These are phyloP conservation scores for Azolla pinnata DNA, from an alignment of 75 land plant species.

Conservation along the genomic window DNA sequence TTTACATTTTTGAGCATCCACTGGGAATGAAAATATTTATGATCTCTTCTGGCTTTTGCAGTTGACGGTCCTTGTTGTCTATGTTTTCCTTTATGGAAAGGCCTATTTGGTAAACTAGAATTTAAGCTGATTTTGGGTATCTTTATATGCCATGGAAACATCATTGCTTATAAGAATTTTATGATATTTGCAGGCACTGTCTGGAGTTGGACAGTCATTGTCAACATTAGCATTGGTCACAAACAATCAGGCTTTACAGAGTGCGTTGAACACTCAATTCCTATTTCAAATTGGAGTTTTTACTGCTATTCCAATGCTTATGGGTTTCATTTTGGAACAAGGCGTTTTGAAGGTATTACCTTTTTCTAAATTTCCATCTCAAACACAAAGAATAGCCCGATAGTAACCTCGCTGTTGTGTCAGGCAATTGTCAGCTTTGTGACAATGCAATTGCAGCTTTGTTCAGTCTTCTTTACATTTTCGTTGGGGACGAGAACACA, in stretches of 20 bases:
- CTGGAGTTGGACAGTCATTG: conserved; percentile 67
- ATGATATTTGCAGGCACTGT: conserved; percentile 49
- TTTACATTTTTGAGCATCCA: neutral
- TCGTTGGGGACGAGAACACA: conserved; percentile 12
- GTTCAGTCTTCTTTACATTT: conserved; percentile 16
- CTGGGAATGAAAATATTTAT: too few species aligned
- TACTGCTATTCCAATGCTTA: conserved; percentile 92
- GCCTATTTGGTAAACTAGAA: conserved; percentile 68
- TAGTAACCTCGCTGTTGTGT: conserved; percentile 3
- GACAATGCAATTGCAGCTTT: conserved; percentile 45
- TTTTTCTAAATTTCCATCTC: conserved; percentile 14
- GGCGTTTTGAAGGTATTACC: conserved; percentile 62
- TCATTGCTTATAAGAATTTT: neutral
- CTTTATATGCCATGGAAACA: neutral
- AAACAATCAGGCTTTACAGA: conserved; percentile 62
- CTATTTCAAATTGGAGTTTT: conserved; percentile 91
- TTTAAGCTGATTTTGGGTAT: conserved; percentile 8
- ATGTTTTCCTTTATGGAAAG: conserved; percentile 86
- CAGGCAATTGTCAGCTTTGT: conserved; percentile 63
- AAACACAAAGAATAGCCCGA: too few species aligned
- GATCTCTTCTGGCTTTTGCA: too few species aligned
- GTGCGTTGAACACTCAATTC: conserved; percentile 78
- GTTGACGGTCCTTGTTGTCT: conserved; percentile 80
- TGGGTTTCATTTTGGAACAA: conserved; percentile 77
- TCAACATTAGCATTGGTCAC: conserved; percentile 22